phyloP scores from a whole-genome alignment of 495 filamentous ascomycete genomes.

The Amniculicola lignicola region DNA sequence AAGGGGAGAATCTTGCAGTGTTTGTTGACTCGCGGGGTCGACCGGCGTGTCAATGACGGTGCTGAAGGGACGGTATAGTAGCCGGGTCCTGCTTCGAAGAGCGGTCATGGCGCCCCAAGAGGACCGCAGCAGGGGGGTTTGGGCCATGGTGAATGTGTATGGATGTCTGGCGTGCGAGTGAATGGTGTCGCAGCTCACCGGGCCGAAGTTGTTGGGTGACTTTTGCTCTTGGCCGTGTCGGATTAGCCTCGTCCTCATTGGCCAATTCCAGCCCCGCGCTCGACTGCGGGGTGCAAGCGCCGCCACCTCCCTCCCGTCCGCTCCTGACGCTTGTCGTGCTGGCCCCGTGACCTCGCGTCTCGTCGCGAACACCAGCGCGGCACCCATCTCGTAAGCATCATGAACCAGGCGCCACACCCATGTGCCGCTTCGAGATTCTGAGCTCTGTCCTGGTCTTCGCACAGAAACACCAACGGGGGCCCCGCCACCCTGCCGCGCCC shows the following conservation, averaged over 20 bases:
- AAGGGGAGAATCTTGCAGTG: not conserved
- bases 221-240: too few species aligned
- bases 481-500: not conserved
- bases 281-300: too few species aligned
- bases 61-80: conserved; percentile 17
- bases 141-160: too few species aligned
- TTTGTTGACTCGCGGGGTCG: not conserved
- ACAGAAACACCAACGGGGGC: not conserved
- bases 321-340: not conserved
- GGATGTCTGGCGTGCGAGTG: too few species aligned
- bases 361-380: not conserved
- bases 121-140: too few species aligned
- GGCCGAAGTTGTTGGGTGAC: too few species aligned
- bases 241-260: too few species aligned
- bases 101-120: too few species aligned
- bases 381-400: not conserved
- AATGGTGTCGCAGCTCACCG: too few species aligned
- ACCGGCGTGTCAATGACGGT: conserved; percentile 16
- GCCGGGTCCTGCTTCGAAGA: too few species aligned
- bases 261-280: too few species aligned
- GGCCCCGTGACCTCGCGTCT: not conserved
- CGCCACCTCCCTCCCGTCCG: too few species aligned
- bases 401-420: not conserved
- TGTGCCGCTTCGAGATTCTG: conserved; percentile 33
- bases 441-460: conserved; percentile 22